These are phyloP conservation scores for Colletotrichum cordylinicola DNA, from an alignment of 2,329 filamentous ascomycete genomes.

Conservation along the genomic window DNA sequence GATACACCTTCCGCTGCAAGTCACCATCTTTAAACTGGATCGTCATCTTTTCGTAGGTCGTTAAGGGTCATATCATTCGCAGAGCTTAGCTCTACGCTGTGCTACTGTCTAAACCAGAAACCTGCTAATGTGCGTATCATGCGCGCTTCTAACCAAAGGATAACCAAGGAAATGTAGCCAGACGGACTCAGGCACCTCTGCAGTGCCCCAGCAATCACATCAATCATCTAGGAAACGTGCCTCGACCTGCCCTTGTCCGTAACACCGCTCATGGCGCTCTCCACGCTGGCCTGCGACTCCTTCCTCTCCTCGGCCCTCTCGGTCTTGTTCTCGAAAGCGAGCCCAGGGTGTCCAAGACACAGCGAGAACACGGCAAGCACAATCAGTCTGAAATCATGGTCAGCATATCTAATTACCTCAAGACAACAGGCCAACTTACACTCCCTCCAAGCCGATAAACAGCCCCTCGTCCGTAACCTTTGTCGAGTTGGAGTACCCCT, in stretches of 20 bases:
- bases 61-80: neutral
- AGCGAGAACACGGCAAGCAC: conserved; percentile 41
- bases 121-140: neutral
- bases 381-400: conserved; percentile 34
- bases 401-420: neutral
- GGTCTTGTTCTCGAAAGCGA: conserved; percentile 34
- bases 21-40: fast-evolving
- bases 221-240: neutral
- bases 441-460: conserved; percentile 61
- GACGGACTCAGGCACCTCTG: neutral
- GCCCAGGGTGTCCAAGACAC: conserved; percentile 47
- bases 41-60: neutral
- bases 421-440: conserved; percentile 29
- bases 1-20: fast-evolving
- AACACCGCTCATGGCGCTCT: conserved; percentile 5
- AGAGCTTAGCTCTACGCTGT: neutral
- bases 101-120: neutral
- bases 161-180: neutral
- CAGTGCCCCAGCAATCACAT: fast-evolving
- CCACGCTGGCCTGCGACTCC: neutral
- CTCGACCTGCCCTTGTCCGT: neutral
- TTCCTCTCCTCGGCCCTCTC: neutral
- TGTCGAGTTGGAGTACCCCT: conserved; percentile 60
- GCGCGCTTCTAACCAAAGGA: neutral
- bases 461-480: conserved; percentile 56